Base-by-base conservation (phyloP, 106 monocot species). In the Agapanthus africanus region DNA sequence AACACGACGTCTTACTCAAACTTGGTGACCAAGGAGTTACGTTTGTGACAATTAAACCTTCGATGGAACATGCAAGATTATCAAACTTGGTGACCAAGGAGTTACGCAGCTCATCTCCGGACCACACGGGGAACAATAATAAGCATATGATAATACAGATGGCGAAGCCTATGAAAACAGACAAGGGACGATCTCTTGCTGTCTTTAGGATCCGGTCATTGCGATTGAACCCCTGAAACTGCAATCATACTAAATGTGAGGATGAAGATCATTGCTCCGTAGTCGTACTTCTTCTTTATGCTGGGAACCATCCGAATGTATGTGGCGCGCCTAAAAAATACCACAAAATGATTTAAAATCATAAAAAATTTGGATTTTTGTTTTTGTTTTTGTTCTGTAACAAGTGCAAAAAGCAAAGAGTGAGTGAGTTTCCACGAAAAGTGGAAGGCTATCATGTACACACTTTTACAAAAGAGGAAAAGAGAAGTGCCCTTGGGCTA, bases 251-350 rank as follows among this genome's bases (percentile, higher is more conserved):
- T 80, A 18, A 75, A 80, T 22, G 74, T 80, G 0, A 80, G 73
- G 54, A 80, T 80, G 41, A 80, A 80, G 6, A 80, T 75, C 74
- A 80, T 1, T 40, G 66, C 44, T n/a, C n/a, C n/a, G n/a, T n/a
- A n/a, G n/a, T n/a, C n/a, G n/a, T n/a, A n/a, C n/a, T n/a, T n/a
- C n/a, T 74, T 79, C 50, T 74, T 79, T 41, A 79, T 54, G 38
- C 39, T 64, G 5, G 74, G 74, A 7, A 68, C 30, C 68, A 63
- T 59, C 19, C 79, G 68, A 31, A 28, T 25, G 37, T 79, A 79
- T 19, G 79, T 74, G 1, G 42, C 79, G 54, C 40, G 74, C 69
- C 79, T 79, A 37, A 70, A 62, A 18, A n/a, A n/a, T 35, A 49
- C 30, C 37, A 50, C 2, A 40, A 36, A 6, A 34, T 7, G 35